phyloP scores from a whole-genome alignment of 2,329 filamentous ascomycete genomes.

The Pestalotiopsis sp. region DNA sequence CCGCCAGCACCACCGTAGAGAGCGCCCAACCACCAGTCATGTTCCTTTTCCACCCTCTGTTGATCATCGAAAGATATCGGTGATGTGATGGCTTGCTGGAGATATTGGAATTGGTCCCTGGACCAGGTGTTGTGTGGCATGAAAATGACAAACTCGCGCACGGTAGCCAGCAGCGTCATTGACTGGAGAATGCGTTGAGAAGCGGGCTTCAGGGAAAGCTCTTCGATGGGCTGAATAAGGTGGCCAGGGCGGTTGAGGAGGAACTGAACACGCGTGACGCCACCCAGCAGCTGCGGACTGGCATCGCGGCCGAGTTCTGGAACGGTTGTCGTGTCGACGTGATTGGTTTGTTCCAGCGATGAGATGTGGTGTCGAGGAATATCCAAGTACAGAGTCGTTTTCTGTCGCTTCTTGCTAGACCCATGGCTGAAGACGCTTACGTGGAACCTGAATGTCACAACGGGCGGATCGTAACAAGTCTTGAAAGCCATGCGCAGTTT shows the following conservation, averaged over 20 bases:
- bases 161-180: conserved; percentile 1
- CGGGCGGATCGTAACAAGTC: conserved; percentile 5
- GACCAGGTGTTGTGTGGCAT: conserved; percentile 13
- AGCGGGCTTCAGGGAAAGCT: conserved; percentile 12
- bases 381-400: conserved; percentile 13
- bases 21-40: conserved; percentile 10
- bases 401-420: conserved; percentile 9
- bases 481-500: conserved; percentile 14
- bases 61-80: conserved; percentile 4
- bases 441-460: conserved; percentile 13
- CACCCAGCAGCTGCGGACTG: not conserved
- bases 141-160: conserved; percentile 9
- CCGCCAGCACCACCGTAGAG: conserved; percentile 13
- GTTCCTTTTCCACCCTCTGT: conserved; percentile 10
- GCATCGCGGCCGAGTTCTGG: conserved; percentile 11
- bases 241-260: conserved; percentile 10
- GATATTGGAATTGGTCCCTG: conserved; percentile 6
- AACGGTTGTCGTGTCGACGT: conserved; percentile 4
- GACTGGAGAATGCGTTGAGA: conserved; percentile 7
- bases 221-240: conserved; percentile 10
- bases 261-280: conserved; percentile 10
- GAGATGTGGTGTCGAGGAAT: conserved; percentile 13
- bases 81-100: conserved; percentile 11
- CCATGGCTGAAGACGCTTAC: conserved; percentile 10
- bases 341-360: conserved; percentile 11